phyloP scores from a whole-genome alignment of 2,329 filamentous ascomycete genomes.

The Fusarium algeriense region DNA sequence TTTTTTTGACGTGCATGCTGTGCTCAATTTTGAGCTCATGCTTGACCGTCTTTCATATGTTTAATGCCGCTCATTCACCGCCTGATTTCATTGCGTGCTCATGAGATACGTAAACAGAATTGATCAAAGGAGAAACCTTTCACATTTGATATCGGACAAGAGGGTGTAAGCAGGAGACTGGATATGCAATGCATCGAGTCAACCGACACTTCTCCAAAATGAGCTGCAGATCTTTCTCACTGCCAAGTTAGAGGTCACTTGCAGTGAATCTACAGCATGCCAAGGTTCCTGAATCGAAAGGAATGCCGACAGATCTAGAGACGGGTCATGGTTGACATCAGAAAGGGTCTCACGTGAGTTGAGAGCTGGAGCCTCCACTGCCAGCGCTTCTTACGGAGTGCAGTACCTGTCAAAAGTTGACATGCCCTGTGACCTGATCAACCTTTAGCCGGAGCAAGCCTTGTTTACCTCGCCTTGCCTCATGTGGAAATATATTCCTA shows the following conservation, averaged over 20 bases:
- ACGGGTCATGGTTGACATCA: constrained; percentile 34
- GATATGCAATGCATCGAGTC: constrained; percentile 1
- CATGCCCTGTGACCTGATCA: constrained; percentile 35
- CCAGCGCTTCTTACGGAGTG: not conserved
- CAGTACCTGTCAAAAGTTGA: constrained; percentile 13
- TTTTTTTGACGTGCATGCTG: constrained; percentile 6
- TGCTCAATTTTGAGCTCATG: constrained; percentile 26
- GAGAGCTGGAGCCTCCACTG: constrained; percentile 14
- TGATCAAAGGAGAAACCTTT: not conserved
- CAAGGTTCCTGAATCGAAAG: constrained; percentile 33
- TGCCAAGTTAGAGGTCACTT: constrained; percentile 26
- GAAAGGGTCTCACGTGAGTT: constrained; percentile 27
- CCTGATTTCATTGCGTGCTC: constrained; percentile 18
- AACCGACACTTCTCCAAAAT: constrained; percentile 3
- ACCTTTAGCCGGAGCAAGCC: constrained; percentile 32
- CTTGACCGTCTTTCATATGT: constrained; percentile 38
- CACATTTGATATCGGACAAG: constrained; percentile 5
- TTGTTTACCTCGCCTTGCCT: constrained; percentile 19
- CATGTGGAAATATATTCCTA: constrained; percentile 20
- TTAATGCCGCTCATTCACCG: constrained; percentile 37
- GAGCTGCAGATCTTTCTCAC: constrained; percentile 11
- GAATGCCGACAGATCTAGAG: constrained; percentile 40
- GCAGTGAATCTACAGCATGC: constrained; percentile 10
- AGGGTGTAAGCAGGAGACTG: not conserved
- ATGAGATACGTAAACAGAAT: not conserved